phyloP scores from a whole-genome alignment of 2,329 filamentous ascomycete species.

The Aspergillus jensenii region DNA sequence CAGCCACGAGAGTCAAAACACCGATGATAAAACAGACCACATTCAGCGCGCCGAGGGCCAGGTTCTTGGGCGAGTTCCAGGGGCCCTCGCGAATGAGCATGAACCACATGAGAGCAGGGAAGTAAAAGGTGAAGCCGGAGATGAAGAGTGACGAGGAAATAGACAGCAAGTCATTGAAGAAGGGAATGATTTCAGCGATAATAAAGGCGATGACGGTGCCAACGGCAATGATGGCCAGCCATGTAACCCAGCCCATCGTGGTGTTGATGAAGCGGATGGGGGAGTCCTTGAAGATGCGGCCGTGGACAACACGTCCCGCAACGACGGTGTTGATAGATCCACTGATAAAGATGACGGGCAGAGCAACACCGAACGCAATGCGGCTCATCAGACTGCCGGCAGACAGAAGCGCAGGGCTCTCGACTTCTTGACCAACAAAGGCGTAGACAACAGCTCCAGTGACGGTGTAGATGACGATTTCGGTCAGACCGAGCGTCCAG shows the following conservation, averaged over 20 bases:
- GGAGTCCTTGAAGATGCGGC: constrained; percentile 33
- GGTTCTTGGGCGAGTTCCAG: constrained; percentile 39
- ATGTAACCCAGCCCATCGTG: constrained; percentile 35
- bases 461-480: constrained; percentile 26
- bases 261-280: constrained; percentile 38
- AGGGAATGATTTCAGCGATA: constrained; percentile 81
- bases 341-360: constrained; percentile 39
- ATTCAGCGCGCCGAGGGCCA: constrained; percentile 63
- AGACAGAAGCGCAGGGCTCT: constrained; percentile 33
- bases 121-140: constrained; percentile 83
- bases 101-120: constrained; percentile 49
- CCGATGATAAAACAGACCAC: constrained; percentile 68
- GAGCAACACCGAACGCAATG: constrained; percentile 34
- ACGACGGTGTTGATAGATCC: constrained; percentile 39
- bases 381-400: constrained; percentile 28
- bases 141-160: constrained; percentile 68
- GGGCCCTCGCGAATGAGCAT: constrained; percentile 28
- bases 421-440: constrained; percentile 33
- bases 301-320: constrained; percentile 34
- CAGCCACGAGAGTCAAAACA: constrained; percentile 70
- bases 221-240: constrained; percentile 27
- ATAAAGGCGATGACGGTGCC: constrained; percentile 81
- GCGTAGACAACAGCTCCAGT: constrained; percentile 31
- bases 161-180: constrained; percentile 67
- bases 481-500: constrained; percentile 21